Percentiles rank a stretch among this genome's conserved stretches.
These are phyloP conservation scores for Chimonanthus salicifolius DNA, from an alignment of 164 flowering plant species.

Conservation along the genomic window DNA sequence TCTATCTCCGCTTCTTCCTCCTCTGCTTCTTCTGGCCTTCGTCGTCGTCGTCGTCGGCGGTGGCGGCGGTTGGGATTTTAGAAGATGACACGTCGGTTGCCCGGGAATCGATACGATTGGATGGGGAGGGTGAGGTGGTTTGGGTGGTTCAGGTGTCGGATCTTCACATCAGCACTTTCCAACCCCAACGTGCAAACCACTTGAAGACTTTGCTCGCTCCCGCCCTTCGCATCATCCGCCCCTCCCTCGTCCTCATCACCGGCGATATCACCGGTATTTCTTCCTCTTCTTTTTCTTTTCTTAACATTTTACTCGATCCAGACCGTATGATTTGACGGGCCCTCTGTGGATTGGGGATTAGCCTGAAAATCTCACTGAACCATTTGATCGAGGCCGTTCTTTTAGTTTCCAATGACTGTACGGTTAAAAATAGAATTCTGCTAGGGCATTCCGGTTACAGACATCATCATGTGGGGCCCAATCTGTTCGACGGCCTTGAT, in stretches of 20 bases:
- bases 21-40: background rate
- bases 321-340: background rate
- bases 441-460: background rate
- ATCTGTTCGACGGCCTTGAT: background rate
- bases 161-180: constrained; percentile 18
- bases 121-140: constrained; percentile 13
- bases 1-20: background rate
- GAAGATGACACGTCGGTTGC: constrained; percentile 4
- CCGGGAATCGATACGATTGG: constrained; percentile 9
- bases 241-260: constrained; percentile 15
- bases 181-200: constrained; percentile 13
- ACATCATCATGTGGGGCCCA: background rate
- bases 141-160: constrained; percentile 20
- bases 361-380: too few relatives aligned
- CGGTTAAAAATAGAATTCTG: background rate
- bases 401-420: too few relatives aligned
- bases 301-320: background rate
- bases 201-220: constrained; percentile 17
- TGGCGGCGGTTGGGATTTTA: background rate
- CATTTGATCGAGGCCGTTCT: too few relatives aligned
- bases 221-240: constrained; percentile 12
- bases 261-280: constrained; percentile 16
- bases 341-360: too few relatives aligned
- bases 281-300: background rate
- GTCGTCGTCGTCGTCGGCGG: background rate